Base-by-base conservation (phyloP, 495 filamentous ascomycete genomes). In the Trichocladium uniseriatum region DNA sequence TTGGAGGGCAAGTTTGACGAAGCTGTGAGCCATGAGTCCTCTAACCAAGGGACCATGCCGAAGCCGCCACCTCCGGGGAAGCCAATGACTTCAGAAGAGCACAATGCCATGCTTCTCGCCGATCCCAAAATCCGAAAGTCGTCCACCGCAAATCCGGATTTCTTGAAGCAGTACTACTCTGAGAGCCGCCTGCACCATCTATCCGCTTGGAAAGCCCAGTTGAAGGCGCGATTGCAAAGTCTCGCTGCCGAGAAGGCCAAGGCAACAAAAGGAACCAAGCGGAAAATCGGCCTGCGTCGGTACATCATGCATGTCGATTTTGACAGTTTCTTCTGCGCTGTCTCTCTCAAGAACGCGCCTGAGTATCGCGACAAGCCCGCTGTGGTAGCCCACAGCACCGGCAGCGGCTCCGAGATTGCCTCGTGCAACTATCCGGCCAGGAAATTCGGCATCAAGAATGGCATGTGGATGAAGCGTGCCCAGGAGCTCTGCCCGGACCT, bases 381-480 rank as follows among this genome's bases (percentile, higher is more conserved):
- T 29, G 91, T 86, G 9, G 83, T 98, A 32, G 89, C 92, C 16
- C 92, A 98, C 63, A 82, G 90, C 16, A 75, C 73, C 21, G 90
- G 90, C 0, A 78, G 80, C 34, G 87, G 89, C 16, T 94, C 89
- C 1, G 92, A 97, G 60, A 95, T 98, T 54, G 92, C 92, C 7
- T 95, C 89, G 48, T 98, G 92, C 65, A 98, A 96, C 63, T 98
- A 98, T 62, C 79, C 82, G 18, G 92, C 94, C 3, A 80, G 92
- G 19, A 75, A 78, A 18, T 89, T 79, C 56, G 92, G 90, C 0
- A 73, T 97, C 43, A 95, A 87, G 61, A 97, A 97, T 53, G 92
- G 94, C 8, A 96, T 95, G 94, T 98, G 92, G 92, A 95, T 98
- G 89, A 90, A 89, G 58, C 72, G 77, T 24, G 92, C 94, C 3